phyloP scores from a whole-genome alignment of 192 early-diverging fungal genomes.

The Tieghemiomyces parasiticus region DNA sequence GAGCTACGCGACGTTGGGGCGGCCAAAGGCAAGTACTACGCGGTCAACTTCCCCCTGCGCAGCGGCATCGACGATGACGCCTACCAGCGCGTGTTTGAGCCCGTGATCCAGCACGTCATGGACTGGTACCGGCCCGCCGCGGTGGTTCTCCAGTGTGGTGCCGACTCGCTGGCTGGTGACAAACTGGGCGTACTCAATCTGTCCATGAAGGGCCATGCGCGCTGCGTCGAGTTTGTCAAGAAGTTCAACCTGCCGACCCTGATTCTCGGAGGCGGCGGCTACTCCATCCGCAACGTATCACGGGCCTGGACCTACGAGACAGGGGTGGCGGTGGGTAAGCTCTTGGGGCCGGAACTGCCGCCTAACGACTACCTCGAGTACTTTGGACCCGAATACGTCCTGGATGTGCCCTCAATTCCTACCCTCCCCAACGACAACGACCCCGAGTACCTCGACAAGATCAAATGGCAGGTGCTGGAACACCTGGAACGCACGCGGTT shows the following conservation, averaged over 20 bases:
- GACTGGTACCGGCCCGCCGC: conserved; percentile 83
- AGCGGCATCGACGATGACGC: conserved; percentile 91
- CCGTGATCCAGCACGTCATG: conserved; percentile 72
- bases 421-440: conserved; percentile 79
- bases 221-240: conserved; percentile 87
- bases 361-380: conserved; percentile 78
- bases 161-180: conserved; percentile 86
- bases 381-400: conserved; percentile 79
- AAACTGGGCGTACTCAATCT: conserved; percentile 90
- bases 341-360: conserved; percentile 54
- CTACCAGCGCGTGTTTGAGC: conserved; percentile 82
- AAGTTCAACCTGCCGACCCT: conserved; percentile 80
- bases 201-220: conserved; percentile 84
- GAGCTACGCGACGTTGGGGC: conserved; percentile 88
- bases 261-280: conserved; percentile 91
- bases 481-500: conserved; percentile 40
- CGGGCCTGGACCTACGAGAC: conserved; percentile 95
- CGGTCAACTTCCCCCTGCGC: conserved; percentile 90
- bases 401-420: conserved; percentile 72
- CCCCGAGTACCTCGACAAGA: conserved; percentile 63
- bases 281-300: conserved; percentile 91
- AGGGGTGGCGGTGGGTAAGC: conserved; percentile 56
- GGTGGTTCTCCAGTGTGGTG: conserved; percentile 90
- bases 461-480: conserved; percentile 41
- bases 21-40: conserved; percentile 79